These are phyloP conservation scores for Beauveria pseudobassiana DNA, from an alignment of 2,329 filamentous ascomycete genomes.

Conservation along the genomic window DNA sequence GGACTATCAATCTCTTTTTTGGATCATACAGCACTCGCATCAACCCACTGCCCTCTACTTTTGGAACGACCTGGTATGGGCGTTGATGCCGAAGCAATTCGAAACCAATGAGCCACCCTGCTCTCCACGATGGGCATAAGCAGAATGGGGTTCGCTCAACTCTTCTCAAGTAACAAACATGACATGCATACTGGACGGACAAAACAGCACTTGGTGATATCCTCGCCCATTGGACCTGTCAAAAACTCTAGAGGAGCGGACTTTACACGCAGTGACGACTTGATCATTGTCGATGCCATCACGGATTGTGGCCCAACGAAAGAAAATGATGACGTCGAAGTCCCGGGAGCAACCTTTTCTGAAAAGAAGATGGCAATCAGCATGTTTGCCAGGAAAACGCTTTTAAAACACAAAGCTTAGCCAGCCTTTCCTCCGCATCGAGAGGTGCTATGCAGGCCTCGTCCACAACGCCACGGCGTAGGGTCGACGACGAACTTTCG, in stretches of 20 bases:
- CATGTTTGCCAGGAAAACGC: constrained; percentile 1
- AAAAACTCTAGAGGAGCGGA: constrained; percentile 29
- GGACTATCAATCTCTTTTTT: constrained; percentile 10
- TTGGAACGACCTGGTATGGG: not conserved
- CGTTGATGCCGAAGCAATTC: not conserved
- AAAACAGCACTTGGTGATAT: constrained; percentile 24
- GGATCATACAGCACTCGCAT: not conserved
- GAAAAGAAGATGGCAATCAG: constrained; percentile 1
- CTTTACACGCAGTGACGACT: constrained; percentile 25
- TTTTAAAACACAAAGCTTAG: constrained; percentile 3
- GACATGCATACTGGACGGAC: constrained; percentile 12
- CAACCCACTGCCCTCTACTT: not conserved
- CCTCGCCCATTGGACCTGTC: constrained; percentile 30
- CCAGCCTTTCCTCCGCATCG: not conserved
- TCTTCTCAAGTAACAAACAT: not conserved
- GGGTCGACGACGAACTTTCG: not conserved
- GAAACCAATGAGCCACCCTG: not conserved
- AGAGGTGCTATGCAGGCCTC: not conserved
- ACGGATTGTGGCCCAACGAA: constrained; percentile 21
- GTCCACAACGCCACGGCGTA: not conserved
- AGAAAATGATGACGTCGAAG: not conserved
- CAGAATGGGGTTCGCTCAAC: not conserved
- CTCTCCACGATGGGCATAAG: not conserved
- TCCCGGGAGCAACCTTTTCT: not conserved
- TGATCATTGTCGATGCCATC: constrained; percentile 29